Base-by-base conservation (phyloP, 2,329 filamentous ascomycete genomes). In the Ceratocystis papillata region DNA sequence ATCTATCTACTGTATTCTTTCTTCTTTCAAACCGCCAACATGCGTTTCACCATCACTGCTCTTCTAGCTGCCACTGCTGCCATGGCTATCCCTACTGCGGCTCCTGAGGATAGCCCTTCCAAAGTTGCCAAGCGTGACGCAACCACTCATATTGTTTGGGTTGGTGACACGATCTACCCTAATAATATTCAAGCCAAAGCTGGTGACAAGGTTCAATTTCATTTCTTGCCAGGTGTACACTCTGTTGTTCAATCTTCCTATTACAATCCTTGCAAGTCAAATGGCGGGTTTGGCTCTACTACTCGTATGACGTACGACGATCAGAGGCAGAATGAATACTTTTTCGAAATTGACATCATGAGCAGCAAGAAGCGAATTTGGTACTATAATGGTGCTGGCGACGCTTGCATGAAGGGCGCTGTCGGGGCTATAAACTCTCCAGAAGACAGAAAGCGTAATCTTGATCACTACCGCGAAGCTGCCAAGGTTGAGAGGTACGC, bases 201-300 rank as follows among this genome's bases (percentile, higher is more conserved):
- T 1, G 48, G 48, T 20, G 48, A 53, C 20, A 22, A 1, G 7
- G 22, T 53, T 20, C n/a, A 20, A 10, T 53, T 53, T 20, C 48
- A 53, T 17, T 53, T 53, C 48, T 5, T 7, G 4, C 17, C n/a
- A 20, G 48, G 48, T 20, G 1, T 5, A 17, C 48, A 53, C 20
- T 17, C 10, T 53, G 48, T 53, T 5, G 7, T 53, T 17, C 17
- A 53, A 3, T 17, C 12, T 20, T 74, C 71, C 71, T 79, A 79
- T 68, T 74, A 67, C 64, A 68, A 74, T 45, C 78, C 78, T n/a
- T 80, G 79, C 73, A 8, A 78, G 1, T 72, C 77, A 8, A 22
- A 7, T 20, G 59, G 59, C 5, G 59, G 59, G 20, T 62, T 62
- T 17, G 7, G 12, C 10, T 62, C 59, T 2, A 7, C 17, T 5